Base-by-base conservation (phyloP, 805 yeast species). In the Yamadazyma philogaea region DNA sequence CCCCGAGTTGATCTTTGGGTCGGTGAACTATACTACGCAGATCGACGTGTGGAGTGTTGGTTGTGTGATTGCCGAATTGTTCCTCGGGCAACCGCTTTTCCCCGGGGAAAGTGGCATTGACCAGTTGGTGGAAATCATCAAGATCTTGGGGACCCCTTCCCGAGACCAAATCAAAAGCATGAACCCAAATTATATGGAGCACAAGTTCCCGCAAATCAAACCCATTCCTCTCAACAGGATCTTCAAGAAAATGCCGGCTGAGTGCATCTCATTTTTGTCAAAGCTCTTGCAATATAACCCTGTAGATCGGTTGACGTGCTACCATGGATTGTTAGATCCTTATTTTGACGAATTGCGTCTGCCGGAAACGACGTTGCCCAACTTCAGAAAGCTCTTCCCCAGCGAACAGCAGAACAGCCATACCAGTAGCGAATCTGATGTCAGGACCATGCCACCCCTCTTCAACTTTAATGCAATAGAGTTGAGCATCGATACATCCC, bases 101-200 rank as follows among this genome's bases (percentile, higher is more conserved):
- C 99, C 99, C 10, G 99, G 99, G 34, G 98, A 93, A 61, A 82
- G 90, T 46, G 98, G 99, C 30, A 91, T 93, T 45, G 99, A 93
- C 63, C 99, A 93, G 65, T 77, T 91, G 55, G 98, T 91, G 15
- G 99, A 91, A 64, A 91, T 91, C 54, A 91, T 91, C 62, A 93
- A 93, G 66, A 87, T 91, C 19, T 74, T 93, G 59, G 99, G 99
- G 12, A 91, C 99, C 1, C 99, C 99, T 6, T 75, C 95, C 14
- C 80, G 85, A 44, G 96, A 89, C 37, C 96, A 91, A 64, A 91
- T 91, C 52, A 78, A 82, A 59, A 78, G 89, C 47, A 93, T 91
- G 99, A 91, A 91, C 65, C 96, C 96, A 40, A 90, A 88, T 63
- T 93, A 91, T 67, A 87, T 88, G 84, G 98, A 93, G 63, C 97